phyloP scores from a whole-genome alignment of 352 stramenopile species.

The Phytophthora podocarpi region DNA sequence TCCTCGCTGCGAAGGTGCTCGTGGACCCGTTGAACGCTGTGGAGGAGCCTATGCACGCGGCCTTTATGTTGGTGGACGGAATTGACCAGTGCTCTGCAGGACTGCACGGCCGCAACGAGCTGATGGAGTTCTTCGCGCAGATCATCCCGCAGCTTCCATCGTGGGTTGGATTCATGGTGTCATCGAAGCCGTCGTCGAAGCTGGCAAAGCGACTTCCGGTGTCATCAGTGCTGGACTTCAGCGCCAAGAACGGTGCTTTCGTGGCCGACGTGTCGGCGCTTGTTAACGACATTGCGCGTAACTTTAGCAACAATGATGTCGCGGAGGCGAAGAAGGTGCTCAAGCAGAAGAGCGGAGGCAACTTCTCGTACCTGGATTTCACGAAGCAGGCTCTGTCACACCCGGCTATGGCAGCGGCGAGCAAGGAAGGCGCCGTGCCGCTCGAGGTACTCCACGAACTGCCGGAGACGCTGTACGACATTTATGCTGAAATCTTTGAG shows the following conservation, averaged over 20 bases:
- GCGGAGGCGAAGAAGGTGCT: constrained; percentile 57
- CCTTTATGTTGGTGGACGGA: constrained; percentile 77
- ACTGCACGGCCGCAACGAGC: constrained; percentile 54
- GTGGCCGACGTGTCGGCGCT: constrained; percentile 59
- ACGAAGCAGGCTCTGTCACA: constrained; percentile 77
- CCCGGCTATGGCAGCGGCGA: constrained; percentile 46
- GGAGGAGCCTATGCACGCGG: constrained; percentile 60
- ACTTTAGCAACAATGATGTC: constrained; percentile 53
- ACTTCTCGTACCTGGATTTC: constrained; percentile 84
- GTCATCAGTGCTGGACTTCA: constrained; percentile 79
- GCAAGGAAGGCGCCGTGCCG: constrained; percentile 54
- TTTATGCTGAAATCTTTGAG: constrained; percentile 87
- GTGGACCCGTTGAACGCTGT: constrained; percentile 74
- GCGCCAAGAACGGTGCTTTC: constrained; percentile 60
- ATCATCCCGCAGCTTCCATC: constrained; percentile 63
- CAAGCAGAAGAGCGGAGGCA: constrained; percentile 71
- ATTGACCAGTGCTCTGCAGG: constrained; percentile 68
- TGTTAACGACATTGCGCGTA: constrained; percentile 59
- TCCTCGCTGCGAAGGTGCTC: constrained; percentile 75
- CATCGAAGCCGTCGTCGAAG: constrained; percentile 70
- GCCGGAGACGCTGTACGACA: constrained; percentile 80
- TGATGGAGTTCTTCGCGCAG: constrained; percentile 71
- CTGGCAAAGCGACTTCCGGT: constrained; percentile 64
- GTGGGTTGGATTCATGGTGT: constrained; percentile 77
- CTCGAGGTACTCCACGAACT: constrained; percentile 75